phyloP scores from a whole-genome alignment of 257 asterid genomes.

The Solanum pimpinellifolium region DNA sequence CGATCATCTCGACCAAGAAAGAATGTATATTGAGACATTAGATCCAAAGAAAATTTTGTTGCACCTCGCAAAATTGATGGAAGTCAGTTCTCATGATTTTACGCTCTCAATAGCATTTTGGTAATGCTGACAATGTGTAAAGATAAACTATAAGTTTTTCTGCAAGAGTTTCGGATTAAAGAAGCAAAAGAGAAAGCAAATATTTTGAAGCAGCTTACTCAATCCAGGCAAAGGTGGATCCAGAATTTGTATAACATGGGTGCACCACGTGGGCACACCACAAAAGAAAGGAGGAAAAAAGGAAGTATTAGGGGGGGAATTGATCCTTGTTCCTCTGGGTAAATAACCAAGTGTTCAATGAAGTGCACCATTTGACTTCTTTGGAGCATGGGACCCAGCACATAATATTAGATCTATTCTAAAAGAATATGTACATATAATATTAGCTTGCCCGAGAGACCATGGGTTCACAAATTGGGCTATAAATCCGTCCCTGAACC shows the following conservation, averaged over 20 bases:
- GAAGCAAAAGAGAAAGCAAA: neutral
- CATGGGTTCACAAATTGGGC: neutral
- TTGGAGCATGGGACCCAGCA: neutral
- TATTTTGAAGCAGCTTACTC: neutral
- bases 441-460: neutral
- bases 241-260: neutral
- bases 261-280: neutral
- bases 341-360: neutral
- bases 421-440: neutral
- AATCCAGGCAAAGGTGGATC: neutral
- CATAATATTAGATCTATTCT: neutral
- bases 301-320: neutral
- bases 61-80: neutral
- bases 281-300: neutral
- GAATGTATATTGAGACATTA: neutral
- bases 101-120: neutral
- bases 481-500: neutral
- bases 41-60: neutral
- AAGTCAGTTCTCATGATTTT: neutral
- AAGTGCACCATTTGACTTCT: neutral
- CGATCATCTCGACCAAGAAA: neutral
- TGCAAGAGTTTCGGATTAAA: neutral
- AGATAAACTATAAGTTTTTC: neutral
- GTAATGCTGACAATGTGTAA: neutral
- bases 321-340: neutral